Evolutionary conservation across 768 basidiomycete species (phyloP), one percentile per base, ranked within the genome.

Genomic region (Russula earlei): DNA sequence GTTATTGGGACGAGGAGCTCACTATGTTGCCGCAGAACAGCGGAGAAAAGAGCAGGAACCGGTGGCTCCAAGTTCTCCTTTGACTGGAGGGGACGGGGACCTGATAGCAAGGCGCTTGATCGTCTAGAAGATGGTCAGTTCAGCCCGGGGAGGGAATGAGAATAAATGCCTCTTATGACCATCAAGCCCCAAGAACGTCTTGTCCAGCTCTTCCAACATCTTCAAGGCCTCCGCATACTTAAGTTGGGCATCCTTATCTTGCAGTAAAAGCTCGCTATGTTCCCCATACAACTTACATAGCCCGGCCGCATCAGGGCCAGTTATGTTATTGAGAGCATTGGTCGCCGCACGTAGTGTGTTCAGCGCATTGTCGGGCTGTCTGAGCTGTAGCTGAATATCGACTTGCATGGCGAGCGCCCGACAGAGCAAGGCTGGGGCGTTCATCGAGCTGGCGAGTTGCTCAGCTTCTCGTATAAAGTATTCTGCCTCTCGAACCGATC

Each of bases 401-500:
- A 79, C 86, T 50, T 81, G 79, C 62, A 78, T 74, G 0, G 83
- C 75, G 27, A 85, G 68, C 0, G 89, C 87, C 9, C 86, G 78
- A 20, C 83, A 79, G 7, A 77, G 67, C 64, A 88, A 70, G 0
- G 81, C 76, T 15, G 85, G 81, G 0, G 85, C 79, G 57, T 83
- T 83, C 11, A 91, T 67, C 6, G 84, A 75, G 45, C 76, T 71
- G 0, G 91, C 88, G 1, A 97, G 71, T 19, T 83, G 81, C n/a
- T 77, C 72, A 1, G 87, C 87, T 65, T 91, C 85, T 38, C 84
- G 75, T 0, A 85, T 76, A 66, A 92, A 95, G 63, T 87, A 93
- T 58, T 90, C 84, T 2, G 90, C 84, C 63, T 94, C 91, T 20
- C 86, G 80, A 3, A 84, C 79, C 5, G 92, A 91, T 0, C 95